Evolutionary conservation across 352 stramenopile species (phyloP), one percentile per base, ranked within the genome.

Genomic region (Globisporangium paroecandrum): DNA sequence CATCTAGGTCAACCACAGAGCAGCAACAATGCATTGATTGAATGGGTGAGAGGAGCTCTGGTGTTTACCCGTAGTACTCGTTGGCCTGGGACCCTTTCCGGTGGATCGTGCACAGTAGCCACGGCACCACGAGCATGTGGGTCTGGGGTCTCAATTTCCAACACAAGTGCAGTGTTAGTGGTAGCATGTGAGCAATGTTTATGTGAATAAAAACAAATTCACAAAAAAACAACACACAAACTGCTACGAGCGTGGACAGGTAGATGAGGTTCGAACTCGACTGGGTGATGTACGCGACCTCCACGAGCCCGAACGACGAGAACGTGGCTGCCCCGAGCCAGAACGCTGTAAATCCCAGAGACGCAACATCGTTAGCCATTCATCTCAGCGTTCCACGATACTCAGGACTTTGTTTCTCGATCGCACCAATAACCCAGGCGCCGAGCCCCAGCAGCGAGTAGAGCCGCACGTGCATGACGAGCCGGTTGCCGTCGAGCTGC

Each of bases 401-500:
- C 29, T 46, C 18, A 27, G 18, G 18, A 51, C 18, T n/a, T 20
- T 18, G 7, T 46, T 13, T 46, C 12, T 46, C 32, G 32, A 1
- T 13, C 54, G 54, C 54, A 90, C 82, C 83, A 60, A 82, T 62
- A 24, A 72, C 69, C 61, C 77, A 92, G 9, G 81, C 77, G 3
- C 59, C 71, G 0, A 87, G 62, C 1, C 86, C 83, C 10, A 92
- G 62, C 4, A 89, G 34, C 46, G 82, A 85, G 71, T 85, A 91
- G 18, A 87, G 67, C 1, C 83, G 79, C 47, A 92, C 69, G 64
- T 93, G 85, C 81, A 93, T 74, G 15, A 94, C 80, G 43, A 91
- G 73, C 1, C 64, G 75, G 58, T 84, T 91, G 36, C 86, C 86
- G 59, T 91, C 84, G 47, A 76, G 57, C 32, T 89, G 75, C 54